Evolutionary conservation across 352 stramenopile species (phyloP).

Genomic region (Globisporangium spiculum): DNA sequence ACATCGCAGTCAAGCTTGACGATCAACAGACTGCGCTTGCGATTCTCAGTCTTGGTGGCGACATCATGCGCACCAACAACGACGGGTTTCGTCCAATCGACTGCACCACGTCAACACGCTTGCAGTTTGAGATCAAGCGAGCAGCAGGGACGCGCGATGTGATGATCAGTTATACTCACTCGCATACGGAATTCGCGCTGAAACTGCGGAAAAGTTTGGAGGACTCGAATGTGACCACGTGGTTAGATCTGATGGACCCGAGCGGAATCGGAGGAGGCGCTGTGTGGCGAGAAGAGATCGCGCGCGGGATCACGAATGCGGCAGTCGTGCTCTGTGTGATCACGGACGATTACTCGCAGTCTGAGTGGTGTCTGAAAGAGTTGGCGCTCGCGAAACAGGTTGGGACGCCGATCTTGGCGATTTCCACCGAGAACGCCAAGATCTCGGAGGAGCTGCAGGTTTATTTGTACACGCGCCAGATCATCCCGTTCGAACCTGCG

Average conservation of each 20-base stretch:
- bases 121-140: constrained; percentile 74
- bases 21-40: constrained; percentile 70
- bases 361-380: constrained; percentile 66
- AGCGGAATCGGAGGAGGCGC: constrained; percentile 56
- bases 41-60: constrained; percentile 63
- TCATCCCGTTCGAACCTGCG: constrained; percentile 72
- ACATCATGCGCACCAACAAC: constrained; percentile 80
- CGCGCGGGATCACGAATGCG: constrained; percentile 56
- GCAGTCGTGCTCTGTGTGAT: constrained; percentile 57
- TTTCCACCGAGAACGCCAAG: constrained; percentile 65
- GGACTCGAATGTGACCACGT: constrained; percentile 60
- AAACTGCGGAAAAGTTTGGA: constrained; percentile 58
- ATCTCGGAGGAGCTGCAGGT: constrained; percentile 85
- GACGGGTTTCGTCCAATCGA: constrained; percentile 55
- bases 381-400: constrained; percentile 68
- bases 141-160: constrained; percentile 63
- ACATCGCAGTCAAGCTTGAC: constrained; percentile 80
- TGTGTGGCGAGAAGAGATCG: constrained; percentile 68
- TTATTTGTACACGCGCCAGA: constrained; percentile 81
- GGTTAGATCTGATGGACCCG: constrained; percentile 67
- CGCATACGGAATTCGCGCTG: constrained; percentile 58
- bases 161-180: constrained; percentile 77
- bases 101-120: constrained; percentile 55
- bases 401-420: constrained; percentile 71
- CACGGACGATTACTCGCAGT: constrained; percentile 58